A percentile compares a stretch with the other conserved stretches of the same genome.
Conservation (phyloP, 225 moss, liverwort and hornwort species). For the Thuidium tamariscinum region DNA sequence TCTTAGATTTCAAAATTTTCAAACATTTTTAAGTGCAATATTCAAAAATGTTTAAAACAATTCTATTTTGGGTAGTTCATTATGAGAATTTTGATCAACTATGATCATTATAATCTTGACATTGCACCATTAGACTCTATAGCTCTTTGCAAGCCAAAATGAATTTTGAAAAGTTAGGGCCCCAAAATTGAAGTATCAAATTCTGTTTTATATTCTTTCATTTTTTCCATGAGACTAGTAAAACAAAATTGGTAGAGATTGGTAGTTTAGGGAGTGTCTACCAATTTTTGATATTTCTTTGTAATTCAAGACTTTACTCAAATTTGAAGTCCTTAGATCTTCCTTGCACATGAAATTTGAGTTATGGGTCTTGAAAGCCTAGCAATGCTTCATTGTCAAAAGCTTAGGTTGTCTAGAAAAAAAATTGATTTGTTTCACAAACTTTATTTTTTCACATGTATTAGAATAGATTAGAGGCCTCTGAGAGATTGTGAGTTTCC, state of each 20-base stretch:
- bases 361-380: neutral
- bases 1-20: rapidly evolving
- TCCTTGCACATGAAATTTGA: neutral
- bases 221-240: neutral
- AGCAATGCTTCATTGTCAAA: neutral
- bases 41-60: no score
- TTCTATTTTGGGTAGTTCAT: rapidly evolving
- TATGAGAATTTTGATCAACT: neutral
- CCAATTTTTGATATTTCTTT: neutral
- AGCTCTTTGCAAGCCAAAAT: neutral
- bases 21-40: rapidly evolving
- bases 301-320: no score
- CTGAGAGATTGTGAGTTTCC: no score
- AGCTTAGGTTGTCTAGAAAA: rapidly evolving
- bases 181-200: neutral
- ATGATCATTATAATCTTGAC: neutral
- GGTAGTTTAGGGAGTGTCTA: no score
- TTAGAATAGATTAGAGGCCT: no score
- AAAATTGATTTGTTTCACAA: neutral
- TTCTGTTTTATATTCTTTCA: neutral
- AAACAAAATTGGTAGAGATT: no score
- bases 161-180: neutral
- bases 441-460: neutral
- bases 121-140: neutral
- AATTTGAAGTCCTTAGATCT: neutral